Conservation (phyloP, 495 filamentous ascomycete species). For the Podospora pseudoanserina region DNA sequence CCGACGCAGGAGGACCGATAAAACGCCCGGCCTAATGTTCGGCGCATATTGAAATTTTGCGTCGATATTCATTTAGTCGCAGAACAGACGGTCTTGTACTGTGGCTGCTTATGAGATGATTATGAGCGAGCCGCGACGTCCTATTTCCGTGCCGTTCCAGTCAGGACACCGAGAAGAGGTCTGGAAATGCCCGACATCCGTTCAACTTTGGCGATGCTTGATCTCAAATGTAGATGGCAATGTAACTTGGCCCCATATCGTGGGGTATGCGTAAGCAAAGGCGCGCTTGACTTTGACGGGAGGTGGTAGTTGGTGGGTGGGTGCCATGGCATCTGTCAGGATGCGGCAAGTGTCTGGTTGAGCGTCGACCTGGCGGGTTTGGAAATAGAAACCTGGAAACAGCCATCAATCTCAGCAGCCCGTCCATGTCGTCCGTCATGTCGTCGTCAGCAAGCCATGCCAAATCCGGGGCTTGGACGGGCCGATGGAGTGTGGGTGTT, state of each 20-base stretch:
- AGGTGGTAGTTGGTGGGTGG: background rate
- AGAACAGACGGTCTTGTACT: conserved; percentile 4
- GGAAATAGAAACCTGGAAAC: conserved; percentile 6
- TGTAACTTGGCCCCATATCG: conserved; percentile 19
- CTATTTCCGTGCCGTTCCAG: conserved; percentile 29
- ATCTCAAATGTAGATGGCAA: conserved; percentile 16
- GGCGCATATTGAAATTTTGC: conserved; percentile 18
- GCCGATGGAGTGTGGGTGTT: background rate
- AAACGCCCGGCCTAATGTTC: conserved; percentile 13
- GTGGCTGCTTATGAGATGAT: conserved; percentile 33
- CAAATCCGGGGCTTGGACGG: background rate
- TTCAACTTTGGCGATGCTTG: conserved; percentile 19
- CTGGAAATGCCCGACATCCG: conserved; percentile 1
- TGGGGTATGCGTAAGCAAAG: conserved; percentile 25
- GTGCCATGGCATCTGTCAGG: conserved; percentile 6
- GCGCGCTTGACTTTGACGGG: conserved; percentile 12
- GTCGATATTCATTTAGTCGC: conserved; percentile 16
- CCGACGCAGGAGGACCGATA: conserved; percentile 11
- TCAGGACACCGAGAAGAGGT: background rate
- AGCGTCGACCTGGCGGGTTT: background rate
- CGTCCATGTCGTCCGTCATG: background rate
- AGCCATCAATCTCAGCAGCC: background rate
- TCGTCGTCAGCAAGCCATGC: conserved; percentile 4
- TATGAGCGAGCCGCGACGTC: conserved; percentile 24
- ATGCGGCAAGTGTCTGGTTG: conserved; percentile 4